Base-by-base conservation (phyloP, 768 basidiomycete species). In the Macrolepiota albuminosa region DNA sequence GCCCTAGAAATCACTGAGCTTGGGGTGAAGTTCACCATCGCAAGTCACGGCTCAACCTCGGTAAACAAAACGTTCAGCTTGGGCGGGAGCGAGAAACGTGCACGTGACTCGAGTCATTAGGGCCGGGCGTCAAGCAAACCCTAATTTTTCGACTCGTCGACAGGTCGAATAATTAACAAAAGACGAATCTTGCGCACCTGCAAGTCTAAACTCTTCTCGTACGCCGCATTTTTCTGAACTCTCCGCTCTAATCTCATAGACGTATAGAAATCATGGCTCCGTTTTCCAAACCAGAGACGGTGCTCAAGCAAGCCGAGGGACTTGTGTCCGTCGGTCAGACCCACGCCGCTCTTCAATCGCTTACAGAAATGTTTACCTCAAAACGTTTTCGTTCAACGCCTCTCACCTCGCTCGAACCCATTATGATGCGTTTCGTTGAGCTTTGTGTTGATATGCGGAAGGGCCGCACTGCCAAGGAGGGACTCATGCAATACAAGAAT, bases 401-500 rank as follows among this genome's bases (percentile, higher is more conserved):
- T 0, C 76, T 98, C 29, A 78, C 85, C 2, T 86, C 91, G 4
- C 84, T 98, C 51, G 96, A 98, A 72, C 97, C 97, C 55, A 97
- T 98, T 73, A 89, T 98, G 82, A 76, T 93, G 65, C 89, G 93
- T 60, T 98, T 96, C 77, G 86, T 98, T 77, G 92, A 95, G 69
- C 89, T 99, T 51, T 98, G 94, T 71, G 94, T 98, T 61, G 89
- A 93, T 62, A 88, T 97, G 83, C 85, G 93, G 65, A 95, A 95
- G 73, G 95, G 95, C 0, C 83, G 93, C 31, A 88, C 91, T 31
- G 95, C 95, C 26, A 95, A 96, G 73, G 94, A 95, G 70, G 95
- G 93, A 26, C 84, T 98, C 51, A 93, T 96, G 87, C 89, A 93
- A 70, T 97, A 93, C 84, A 98, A 97, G 78, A 98, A 98, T 72